phyloP scores from a whole-genome alignment of 1,139 yeast genomes.

The Debaryomyces coudertii region DNA sequence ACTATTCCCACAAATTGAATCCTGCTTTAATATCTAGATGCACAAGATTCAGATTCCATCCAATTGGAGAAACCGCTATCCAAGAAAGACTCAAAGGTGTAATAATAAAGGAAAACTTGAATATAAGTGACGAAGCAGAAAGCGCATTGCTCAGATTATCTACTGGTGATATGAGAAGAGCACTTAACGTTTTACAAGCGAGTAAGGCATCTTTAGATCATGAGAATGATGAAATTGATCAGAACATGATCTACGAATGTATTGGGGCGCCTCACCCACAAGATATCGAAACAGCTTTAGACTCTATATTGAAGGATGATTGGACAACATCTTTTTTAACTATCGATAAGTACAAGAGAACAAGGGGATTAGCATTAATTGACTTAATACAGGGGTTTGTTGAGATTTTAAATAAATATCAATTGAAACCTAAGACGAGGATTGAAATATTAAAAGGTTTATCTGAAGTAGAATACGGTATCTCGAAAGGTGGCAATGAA shows the following conservation, averaged over 20 bases:
- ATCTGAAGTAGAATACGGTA: conserved; percentile 86
- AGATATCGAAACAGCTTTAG: conserved; percentile 75
- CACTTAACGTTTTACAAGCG: conserved; percentile 91
- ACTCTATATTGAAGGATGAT: conserved; percentile 80
- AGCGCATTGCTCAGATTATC: conserved; percentile 69
- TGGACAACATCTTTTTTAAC: conserved; percentile 81
- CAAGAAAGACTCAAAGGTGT: conserved; percentile 68
- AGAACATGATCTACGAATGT: conserved; percentile 85
- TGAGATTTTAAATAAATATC: conserved; percentile 65
- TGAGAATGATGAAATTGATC: conserved; percentile 56
- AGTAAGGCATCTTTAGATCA: conserved; percentile 73
- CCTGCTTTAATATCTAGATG: conserved; percentile 95
- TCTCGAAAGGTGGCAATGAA: conserved; percentile 91
- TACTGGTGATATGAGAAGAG: conserved; percentile 95
- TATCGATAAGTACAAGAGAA: conserved; percentile 60
- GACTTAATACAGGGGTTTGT: conserved; percentile 81
- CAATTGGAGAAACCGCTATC: conserved; percentile 70
- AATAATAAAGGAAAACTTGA: conserved; percentile 64
- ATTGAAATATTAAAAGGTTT: conserved; percentile 67
- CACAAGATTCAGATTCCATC: conserved; percentile 91
- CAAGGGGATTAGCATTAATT: conserved; percentile 85
- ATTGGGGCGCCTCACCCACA: conserved; percentile 94
- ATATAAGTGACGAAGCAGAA: conserved; percentile 61
- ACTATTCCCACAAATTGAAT: conserved; percentile 91
- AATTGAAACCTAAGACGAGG: conserved; percentile 65